These are phyloP conservation scores for Pseudopyrenochaeta lycopersici DNA, from an alignment of 2,329 filamentous ascomycete genomes.

Conservation along the genomic window DNA sequence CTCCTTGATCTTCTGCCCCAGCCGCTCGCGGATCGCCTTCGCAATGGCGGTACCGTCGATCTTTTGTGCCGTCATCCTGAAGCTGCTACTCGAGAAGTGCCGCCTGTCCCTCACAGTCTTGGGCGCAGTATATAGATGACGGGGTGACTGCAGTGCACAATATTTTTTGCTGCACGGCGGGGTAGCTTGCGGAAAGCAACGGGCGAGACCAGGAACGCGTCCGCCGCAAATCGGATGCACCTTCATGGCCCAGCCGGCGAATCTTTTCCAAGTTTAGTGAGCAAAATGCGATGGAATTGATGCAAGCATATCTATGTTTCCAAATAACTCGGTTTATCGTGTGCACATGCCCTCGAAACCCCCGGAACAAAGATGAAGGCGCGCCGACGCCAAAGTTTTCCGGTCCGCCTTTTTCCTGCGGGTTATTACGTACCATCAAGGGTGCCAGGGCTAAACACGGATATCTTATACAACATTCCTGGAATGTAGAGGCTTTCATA, in stretches of 20 bases:
- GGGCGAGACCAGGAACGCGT: conserved; percentile 34
- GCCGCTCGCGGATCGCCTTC: conserved; percentile 83
- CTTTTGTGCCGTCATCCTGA: conserved; percentile 83
- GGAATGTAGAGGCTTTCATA: background rate
- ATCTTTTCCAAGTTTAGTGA: conserved; percentile 37
- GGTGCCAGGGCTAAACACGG: conserved; percentile 13
- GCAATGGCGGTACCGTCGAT: conserved; percentile 97
- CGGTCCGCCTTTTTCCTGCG: conserved; percentile 14
- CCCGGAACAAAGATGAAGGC: conserved; percentile 18
- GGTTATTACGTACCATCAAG: conserved; percentile 29
- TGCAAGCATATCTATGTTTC: conserved; percentile 17
- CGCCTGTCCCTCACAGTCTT: background rate
- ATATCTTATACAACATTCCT: background rate
- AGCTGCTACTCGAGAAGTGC: conserved; percentile 62
- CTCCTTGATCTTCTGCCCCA: conserved; percentile 81
- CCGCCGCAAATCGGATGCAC: conserved; percentile 43
- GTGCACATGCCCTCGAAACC: conserved; percentile 9
- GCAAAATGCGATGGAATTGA: conserved; percentile 21
- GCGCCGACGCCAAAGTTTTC: conserved; percentile 34
- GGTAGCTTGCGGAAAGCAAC: conserved; percentile 39
- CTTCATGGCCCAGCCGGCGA: conserved; percentile 36
- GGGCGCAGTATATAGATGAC: conserved; percentile 27
- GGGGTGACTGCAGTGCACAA: conserved; percentile 22
- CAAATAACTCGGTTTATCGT: conserved; percentile 28
- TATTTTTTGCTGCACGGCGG: conserved; percentile 41